Evolutionary conservation across 2,329 filamentous ascomycete species (phyloP).

Genomic region (Massarina eburnea): DNA sequence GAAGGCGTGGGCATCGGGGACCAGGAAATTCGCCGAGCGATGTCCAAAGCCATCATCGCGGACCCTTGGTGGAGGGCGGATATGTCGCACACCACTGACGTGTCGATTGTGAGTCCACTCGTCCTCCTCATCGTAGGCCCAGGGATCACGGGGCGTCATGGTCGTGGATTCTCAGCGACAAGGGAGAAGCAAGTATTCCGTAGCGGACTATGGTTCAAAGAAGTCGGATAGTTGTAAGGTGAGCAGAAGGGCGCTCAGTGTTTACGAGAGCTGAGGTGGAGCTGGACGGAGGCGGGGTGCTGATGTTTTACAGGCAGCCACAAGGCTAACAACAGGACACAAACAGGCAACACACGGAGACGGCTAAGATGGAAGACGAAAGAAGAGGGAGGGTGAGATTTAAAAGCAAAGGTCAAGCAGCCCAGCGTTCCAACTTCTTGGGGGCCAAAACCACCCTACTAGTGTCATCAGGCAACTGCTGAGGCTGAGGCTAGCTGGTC

Average conservation of each 20-base stretch:
- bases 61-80: conserved; percentile 19
- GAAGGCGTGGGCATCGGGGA: conserved; percentile 29
- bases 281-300: background rate
- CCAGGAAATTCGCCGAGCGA: conserved; percentile 33
- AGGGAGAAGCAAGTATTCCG: background rate
- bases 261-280: background rate
- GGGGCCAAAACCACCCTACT: conserved; percentile 17
- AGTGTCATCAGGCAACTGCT: conserved; percentile 23
- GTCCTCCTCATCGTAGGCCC: conserved; percentile 30
- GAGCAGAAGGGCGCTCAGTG: background rate
- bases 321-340: background rate
- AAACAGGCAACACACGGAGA: conserved; percentile 11
- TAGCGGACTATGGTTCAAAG: background rate
- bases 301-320: background rate
- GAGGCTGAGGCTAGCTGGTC: conserved; percentile 19
- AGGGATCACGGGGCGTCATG: conserved; percentile 31
- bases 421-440: conserved; percentile 3
- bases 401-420: conserved; percentile 15
- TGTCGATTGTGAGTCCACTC: conserved; percentile 31
- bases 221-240: background rate
- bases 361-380: conserved; percentile 9
- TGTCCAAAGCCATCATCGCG: conserved; percentile 25
- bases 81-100: conserved; percentile 35
- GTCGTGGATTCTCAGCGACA: background rate
- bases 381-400: conserved; percentile 9